Base-by-base conservation (phyloP, 2,329 filamentous ascomycete genomes). In the Fusarium buharicum region DNA sequence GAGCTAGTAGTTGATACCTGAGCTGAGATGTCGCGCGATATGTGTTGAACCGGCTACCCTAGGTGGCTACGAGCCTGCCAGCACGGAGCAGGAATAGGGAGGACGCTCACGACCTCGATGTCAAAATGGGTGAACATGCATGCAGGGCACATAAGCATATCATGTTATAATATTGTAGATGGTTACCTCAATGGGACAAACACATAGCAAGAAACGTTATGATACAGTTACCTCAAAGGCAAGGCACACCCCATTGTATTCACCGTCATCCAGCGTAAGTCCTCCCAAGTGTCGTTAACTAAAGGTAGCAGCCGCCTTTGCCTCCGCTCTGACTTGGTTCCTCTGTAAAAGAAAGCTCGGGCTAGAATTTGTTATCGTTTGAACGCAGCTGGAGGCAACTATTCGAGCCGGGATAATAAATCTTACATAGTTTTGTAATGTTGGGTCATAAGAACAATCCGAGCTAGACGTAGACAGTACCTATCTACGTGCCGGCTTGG, bases 401-500 rank as follows among this genome's bases (percentile, higher is more conserved):
- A 43, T 51, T 51, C 16, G 31, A 51, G 48, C 48, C 48, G 38
- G 39, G 37, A 44, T 44, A 36, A 51, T 51, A 51, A 51, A 51
- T 51, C 48, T 37, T 51, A 51, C 38, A 51, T 51, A 28, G 48
- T 51, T 44, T 51, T 51, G 31, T 38, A 37, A 44, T 51, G 22
- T 51, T 51, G 14, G 22, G 33, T 45, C 24, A 45, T 44, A 51
- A 51, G 48, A 51, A 51, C 48, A 44, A 51, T 51, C 48, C 48
- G 39, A 44, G n/a, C 48, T 51, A 44, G 48, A 51, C 48, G 38
- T 44, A 44, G 48, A 51, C 30, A 44, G 48, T 44, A 44, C 38
- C 16, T 44, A 50, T 43, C 47, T 43, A 50, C 30, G 37, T 50
- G 47, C 47, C 4, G 37, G 47, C 37, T 50, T 50, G 37, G 36